Evolutionary conservation across 1,139 yeast genomes (phyloP).

Genomic region (Candida neerlandica): DNA sequence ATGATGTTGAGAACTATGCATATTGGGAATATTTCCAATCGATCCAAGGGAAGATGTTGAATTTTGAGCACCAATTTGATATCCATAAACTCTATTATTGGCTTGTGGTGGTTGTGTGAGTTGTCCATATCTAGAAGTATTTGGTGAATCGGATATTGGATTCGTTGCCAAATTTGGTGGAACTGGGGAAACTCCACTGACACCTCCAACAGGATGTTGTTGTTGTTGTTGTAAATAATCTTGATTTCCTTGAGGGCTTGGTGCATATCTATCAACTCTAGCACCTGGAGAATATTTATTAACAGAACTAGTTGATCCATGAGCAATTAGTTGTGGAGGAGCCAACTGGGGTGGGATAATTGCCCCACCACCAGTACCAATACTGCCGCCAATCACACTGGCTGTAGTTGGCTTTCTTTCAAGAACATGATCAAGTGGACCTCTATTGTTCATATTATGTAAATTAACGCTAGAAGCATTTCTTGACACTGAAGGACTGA

Average conservation of each 20-base stretch:
- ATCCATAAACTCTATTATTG: constrained; percentile 11
- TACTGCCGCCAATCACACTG: neutral
- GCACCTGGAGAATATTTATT: constrained; percentile 22
- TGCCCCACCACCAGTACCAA: constrained; percentile 2
- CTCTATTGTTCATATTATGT: constrained; percentile 17
- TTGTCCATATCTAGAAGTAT: neutral
- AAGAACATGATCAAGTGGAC: constrained; percentile 4
- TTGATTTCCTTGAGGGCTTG: constrained; percentile 14
- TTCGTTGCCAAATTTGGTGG: constrained; percentile 1
- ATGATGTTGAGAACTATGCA: neutral
- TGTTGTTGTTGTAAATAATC: neutral
- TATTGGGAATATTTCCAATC: neutral
- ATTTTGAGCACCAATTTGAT: constrained; percentile 9
- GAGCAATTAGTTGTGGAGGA: constrained; percentile 19
- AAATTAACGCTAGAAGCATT: constrained; percentile 52
- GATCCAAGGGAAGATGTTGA: constrained; percentile 18
- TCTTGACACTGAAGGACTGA: constrained; percentile 65
- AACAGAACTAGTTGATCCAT: constrained; percentile 19
- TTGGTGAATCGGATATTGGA: neutral
- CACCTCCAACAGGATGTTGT: neutral
- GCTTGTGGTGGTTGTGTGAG: constrained; percentile 14
- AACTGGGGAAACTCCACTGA: neutral
- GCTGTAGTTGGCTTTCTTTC: constrained; percentile 9
- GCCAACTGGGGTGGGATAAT: constrained; percentile 3
- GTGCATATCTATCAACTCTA: constrained; percentile 26